phyloP scores from a whole-genome alignment of 495 filamentous ascomycete genomes.

The Aspergillus sparsus region DNA sequence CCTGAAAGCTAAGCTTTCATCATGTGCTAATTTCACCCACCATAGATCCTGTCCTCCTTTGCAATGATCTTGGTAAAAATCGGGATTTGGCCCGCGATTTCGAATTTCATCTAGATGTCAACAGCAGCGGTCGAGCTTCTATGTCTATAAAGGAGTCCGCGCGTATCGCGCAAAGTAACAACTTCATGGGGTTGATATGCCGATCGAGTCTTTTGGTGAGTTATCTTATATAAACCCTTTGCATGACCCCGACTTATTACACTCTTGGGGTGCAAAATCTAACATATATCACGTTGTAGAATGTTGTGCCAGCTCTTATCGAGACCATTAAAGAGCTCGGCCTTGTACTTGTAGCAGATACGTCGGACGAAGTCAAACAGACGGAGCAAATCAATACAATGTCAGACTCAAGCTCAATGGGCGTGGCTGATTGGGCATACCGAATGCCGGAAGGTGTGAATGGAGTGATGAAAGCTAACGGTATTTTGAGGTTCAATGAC shows the following conservation, averaged over 20 bases:
- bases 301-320: constrained; percentile 87
- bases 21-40: constrained; percentile 14
- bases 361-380: constrained; percentile 54
- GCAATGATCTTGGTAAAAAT: constrained; percentile 79
- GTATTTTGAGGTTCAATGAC: constrained; percentile 88
- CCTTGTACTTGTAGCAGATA: constrained; percentile 88
- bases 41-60: constrained; percentile 84
- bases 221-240: background rate
- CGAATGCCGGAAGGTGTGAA: constrained; percentile 72
- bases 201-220: constrained; percentile 77
- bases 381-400: constrained; percentile 46
- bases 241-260: background rate
- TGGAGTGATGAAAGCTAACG: constrained; percentile 80
- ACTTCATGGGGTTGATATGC: constrained; percentile 96
- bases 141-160: constrained; percentile 94
- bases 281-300: constrained; percentile 52
- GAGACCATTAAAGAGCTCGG: constrained; percentile 93
- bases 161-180: constrained; percentile 89
- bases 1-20: background rate
- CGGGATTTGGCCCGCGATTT: constrained; percentile 49
- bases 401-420: constrained; percentile 45
- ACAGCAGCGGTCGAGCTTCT: constrained; percentile 67
- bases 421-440: constrained; percentile 45
- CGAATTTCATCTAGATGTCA: constrained; percentile 43
- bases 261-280: background rate